A percentile compares a stretch with the other conserved stretches of the same genome.
Evolutionary conservation across 345 rosid species (phyloP).

Genomic region (Dipteronia sinensis): DNA sequence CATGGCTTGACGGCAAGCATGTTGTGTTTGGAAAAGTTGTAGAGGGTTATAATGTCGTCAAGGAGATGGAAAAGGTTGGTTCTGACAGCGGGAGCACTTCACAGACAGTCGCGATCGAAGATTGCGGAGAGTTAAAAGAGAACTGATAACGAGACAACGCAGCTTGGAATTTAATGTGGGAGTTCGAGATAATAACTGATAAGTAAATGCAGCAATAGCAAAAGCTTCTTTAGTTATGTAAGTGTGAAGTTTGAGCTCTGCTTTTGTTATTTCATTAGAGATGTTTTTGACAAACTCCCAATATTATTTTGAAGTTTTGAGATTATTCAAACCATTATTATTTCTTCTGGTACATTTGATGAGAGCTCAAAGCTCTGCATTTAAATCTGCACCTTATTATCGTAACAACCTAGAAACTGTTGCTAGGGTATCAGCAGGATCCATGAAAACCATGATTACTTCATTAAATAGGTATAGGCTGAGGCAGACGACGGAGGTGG

Average conservation of each 20-base stretch:
- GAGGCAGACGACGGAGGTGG: neutral
- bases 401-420: too few species aligned
- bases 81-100: slow-evolving; percentile 48
- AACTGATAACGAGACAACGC: slow-evolving; percentile 29
- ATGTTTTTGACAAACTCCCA: too few species aligned
- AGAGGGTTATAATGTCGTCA: slow-evolving; percentile 66
- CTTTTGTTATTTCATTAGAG: too few species aligned
- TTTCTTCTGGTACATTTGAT: too few species aligned
- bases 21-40: slow-evolving; percentile 91
- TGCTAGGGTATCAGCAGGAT: too few species aligned
- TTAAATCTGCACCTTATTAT: too few species aligned
- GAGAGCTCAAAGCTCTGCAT: too few species aligned
- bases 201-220: neutral
- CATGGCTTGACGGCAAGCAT: slow-evolving; percentile 89
- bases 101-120: slow-evolving; percentile 63
- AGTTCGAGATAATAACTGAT: too few species aligned
- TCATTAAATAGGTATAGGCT: too few species aligned
- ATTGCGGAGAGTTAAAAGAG: slow-evolving; percentile 61
- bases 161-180: neutral
- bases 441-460: too few species aligned
- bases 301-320: too few species aligned
- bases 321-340: too few species aligned
- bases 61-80: slow-evolving; percentile 75
- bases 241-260: neutral
- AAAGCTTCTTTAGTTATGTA: neutral